Evolutionary conservation across 2,329 filamentous ascomycete species (phyloP), one percentile per base, ranked within the genome.

Genomic region (Neonectria faginata): DNA sequence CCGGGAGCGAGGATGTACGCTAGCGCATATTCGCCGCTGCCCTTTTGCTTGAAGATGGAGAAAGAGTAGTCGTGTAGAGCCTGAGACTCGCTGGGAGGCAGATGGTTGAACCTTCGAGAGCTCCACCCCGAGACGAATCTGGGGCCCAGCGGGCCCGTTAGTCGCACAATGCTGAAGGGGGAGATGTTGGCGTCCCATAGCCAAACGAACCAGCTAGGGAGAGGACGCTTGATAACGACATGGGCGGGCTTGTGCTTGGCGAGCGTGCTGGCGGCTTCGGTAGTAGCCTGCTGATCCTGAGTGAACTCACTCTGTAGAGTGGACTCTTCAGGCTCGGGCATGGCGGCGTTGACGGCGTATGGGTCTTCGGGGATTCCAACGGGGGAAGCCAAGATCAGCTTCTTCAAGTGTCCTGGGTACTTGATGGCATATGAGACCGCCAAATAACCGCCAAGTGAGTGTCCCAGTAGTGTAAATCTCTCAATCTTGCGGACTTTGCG

Each of bases 121-220:
- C 93, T 97, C 96, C 96, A 99, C 62, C 94, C 94, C 0, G 94
- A 97, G 1, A 97, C 93, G 39, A 99, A 89, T 25, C 94, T 89
- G 3, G 96, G 96, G 0, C 96, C 96, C 0, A 99, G 83, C 0
- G 96, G 96, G 0, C 96, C 96, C 1, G 93, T 86, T 84, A 94
- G 91, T 64, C 96, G 92, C 14, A 99, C 89, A 53, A 99, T 83
- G 69, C 91, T 95, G 79, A 99, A 99, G 7, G 96, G 96, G 0
- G 94, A 97, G 68, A 98, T 89, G 76, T 99, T 99, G 71, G 94
- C 92, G 70, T 99, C 96, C 96, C 96, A 99, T 5, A 99, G 88
- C 81, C 94, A 97, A 60, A 90, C 89, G 20, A 98, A 83, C 94
- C 95, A 97, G 78, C 91, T 89, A 0, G 94, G 93, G 3, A 96